Evolutionary conservation across 2,329 filamentous ascomycete species (phyloP), one percentile per base, ranked within the genome.

Genomic region (Cladophialophora chaetospira): DNA sequence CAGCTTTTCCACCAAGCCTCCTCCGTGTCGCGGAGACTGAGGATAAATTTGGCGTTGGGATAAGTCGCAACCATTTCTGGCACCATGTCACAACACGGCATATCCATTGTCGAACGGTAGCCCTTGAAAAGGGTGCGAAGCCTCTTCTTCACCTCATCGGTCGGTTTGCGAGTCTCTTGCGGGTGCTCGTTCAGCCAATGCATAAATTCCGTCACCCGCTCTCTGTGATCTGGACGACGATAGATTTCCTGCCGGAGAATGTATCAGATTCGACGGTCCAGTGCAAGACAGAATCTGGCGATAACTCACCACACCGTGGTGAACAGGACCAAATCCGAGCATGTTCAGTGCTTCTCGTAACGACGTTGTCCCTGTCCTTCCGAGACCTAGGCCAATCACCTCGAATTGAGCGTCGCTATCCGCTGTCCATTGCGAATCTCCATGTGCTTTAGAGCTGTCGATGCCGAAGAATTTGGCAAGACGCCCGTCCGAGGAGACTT

Each of bases 91-190:
- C 43, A 46, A 17, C 29, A 13, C 15, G 43, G 43, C n/a, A 11
- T 26, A 19, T 46, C 43, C n/a, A 46, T 5, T n/a, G 43, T 46
- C 15, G 43, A 46, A 17, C 43, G 43, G 21, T 46, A 46, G n/a
- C 43, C 43, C n/a, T 19, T 13, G 25, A 31, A 29, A 10, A 31
- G n/a, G n/a, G 23, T 21, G 23, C 43, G 43, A 2, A 46, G 43
- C 23, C 43, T 13, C 43, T 46, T 28, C 6, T 17, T 31, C 5
- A 19, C 31, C 5, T 46, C 26, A 10, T 13, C 11, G 8, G n/a
- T 21, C 13, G 43, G 25, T 6, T 28, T 26, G n/a, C 23, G 17
- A 29, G 13, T 46, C 21, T 46, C 43, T 19, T 31, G 43, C n/a
- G 43, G 43, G 31, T 46, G 10, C 43, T 46, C 6, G 15, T 29